A percentile compares a stretch with the other conserved stretches of the same genome.
These are phyloP conservation scores for Pseudohalonectria lignicola DNA, from an alignment of 2,329 filamentous ascomycete genomes.

Conservation along the genomic window DNA sequence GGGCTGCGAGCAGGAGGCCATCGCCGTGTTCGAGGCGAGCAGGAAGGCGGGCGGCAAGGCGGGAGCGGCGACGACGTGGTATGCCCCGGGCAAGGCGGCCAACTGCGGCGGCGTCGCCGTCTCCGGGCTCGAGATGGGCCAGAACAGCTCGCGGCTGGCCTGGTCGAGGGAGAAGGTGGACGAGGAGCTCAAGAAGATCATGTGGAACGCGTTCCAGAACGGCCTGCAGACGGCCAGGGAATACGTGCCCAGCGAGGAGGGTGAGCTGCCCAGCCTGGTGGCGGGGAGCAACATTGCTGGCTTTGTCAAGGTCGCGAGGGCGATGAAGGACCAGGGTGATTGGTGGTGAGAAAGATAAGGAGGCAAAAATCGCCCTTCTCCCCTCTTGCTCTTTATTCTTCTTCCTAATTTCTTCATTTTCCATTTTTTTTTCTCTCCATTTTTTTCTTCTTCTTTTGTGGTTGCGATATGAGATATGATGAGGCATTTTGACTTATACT, in stretches of 20 bases:
- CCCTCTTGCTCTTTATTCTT: background rate
- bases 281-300: conserved; percentile 96
- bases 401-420: background rate
- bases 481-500: too few relatives aligned
- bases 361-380: background rate
- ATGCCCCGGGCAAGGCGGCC: conserved; percentile 92
- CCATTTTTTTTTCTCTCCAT: background rate
- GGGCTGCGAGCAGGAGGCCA: conserved; percentile 94
- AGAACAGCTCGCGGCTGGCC: conserved; percentile 77
- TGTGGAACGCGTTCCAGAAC: conserved; percentile 87
- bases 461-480: too few relatives aligned
- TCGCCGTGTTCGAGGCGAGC: conserved; percentile 79
- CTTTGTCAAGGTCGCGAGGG: conserved; percentile 88
- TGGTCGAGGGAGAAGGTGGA: conserved; percentile 92
- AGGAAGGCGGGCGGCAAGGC: conserved; percentile 52
- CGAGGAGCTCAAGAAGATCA: conserved; percentile 80
- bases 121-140: conserved; percentile 96
- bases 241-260: conserved; percentile 69
- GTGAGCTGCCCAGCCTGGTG: conserved; percentile 79
- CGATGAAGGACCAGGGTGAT: conserved; percentile 95
- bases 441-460: too few relatives aligned
- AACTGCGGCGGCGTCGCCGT: conserved; percentile 97
- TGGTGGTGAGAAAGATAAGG: conserved; percentile 50
- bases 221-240: conserved; percentile 82
- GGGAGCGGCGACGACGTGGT: conserved; percentile 71